A percentile compares a stretch with the other conserved stretches of the same genome.
Evolutionary conservation across 148 eudicot genomes (phyloP).

Genomic region (Dysphania ambrosioides): DNA sequence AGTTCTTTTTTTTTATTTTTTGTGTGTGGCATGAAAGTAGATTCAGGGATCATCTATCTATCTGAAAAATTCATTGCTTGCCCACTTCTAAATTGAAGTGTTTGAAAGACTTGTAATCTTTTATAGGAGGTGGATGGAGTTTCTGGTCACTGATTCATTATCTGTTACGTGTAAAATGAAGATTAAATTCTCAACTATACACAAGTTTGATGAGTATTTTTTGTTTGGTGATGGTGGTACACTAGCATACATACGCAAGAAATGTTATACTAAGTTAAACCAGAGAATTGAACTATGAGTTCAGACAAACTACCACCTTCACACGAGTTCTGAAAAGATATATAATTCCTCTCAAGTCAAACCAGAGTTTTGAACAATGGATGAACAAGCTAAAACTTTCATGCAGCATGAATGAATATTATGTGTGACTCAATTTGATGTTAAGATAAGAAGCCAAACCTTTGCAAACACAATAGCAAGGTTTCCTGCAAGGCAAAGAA

Average conservation of each 20-base stretch:
- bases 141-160: background rate
- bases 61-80: background rate
- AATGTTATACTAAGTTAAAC: too few relatives aligned
- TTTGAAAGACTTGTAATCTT: background rate
- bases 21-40: background rate
- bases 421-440: background rate
- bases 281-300: too few relatives aligned
- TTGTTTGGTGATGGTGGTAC: background rate
- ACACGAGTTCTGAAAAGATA: background rate
- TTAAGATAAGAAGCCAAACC: conserved; percentile 34
- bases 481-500: conserved; percentile 60
- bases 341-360: background rate
- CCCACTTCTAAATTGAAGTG: background rate
- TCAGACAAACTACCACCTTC: too few relatives aligned
- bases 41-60: background rate
- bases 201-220: background rate
- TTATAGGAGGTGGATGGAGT: background rate
- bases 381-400: background rate
- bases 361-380: background rate
- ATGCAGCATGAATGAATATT: background rate
- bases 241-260: too few relatives aligned
- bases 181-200: background rate
- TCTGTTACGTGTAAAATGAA: background rate
- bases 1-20: background rate
- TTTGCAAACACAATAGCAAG: conserved; percentile 50